A percentile compares a stretch with the other conserved stretches of the same genome.
These are phyloP conservation scores for Ogataea sp. DNA, from an alignment of 805 yeast genomes.

Conservation along the genomic window DNA sequence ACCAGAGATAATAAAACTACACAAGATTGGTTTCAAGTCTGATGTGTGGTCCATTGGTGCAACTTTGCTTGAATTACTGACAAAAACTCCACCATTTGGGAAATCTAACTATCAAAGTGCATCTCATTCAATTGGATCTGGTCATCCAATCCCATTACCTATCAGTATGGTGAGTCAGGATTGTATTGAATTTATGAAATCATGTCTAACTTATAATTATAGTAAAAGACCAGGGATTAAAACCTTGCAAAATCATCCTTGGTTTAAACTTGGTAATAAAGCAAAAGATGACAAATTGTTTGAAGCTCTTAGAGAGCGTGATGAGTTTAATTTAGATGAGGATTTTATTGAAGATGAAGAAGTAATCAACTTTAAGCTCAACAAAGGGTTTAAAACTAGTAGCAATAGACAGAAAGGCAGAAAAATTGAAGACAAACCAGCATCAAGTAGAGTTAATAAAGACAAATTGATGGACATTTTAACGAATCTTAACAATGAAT, in stretches of 20 bases:
- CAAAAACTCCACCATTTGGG: conserved; percentile 84
- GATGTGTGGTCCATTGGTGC: conserved; percentile 95
- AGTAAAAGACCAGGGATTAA: conserved; percentile 47
- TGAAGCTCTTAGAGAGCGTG: neutral
- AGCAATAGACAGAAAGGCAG: too few relatives aligned
- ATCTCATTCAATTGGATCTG: conserved; percentile 74
- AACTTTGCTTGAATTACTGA: conserved; percentile 79
- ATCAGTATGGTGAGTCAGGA: conserved; percentile 16
- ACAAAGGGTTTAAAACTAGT: too few relatives aligned
- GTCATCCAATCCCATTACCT: conserved; percentile 66
- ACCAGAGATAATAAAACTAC: conserved; percentile 82
- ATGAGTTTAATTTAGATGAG: neutral
- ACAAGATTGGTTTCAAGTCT: conserved; percentile 80
- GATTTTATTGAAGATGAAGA: neutral
- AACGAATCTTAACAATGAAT: too few relatives aligned
- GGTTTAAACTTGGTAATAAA: too few relatives aligned
- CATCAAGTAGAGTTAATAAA: too few relatives aligned
- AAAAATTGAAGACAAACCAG: too few relatives aligned
- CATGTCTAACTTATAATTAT: conserved; percentile 70
- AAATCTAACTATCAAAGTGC: conserved; percentile 72
- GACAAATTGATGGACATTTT: too few relatives aligned
- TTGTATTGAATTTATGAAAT: conserved; percentile 45
- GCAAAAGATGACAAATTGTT: neutral
- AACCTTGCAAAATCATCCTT: conserved; percentile 47
- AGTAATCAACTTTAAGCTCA: neutral